Percentiles rank a stretch among this genome's conserved stretches.
Evolutionary conservation across 2,329 filamentous ascomycete genomes (phyloP).

Genomic region (Chaetomium sp.): DNA sequence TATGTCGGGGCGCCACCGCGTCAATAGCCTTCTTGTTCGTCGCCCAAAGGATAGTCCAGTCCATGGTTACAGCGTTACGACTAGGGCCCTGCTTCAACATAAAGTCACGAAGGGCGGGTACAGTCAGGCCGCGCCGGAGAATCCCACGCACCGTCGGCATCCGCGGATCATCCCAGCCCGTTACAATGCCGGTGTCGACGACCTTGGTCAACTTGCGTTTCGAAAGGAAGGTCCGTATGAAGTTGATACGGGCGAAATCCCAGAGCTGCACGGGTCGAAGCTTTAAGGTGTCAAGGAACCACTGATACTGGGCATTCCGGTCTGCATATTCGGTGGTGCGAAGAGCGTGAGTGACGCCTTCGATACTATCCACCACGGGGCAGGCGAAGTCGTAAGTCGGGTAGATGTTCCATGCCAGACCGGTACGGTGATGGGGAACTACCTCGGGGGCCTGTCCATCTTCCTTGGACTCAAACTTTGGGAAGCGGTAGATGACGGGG

Average conservation of each 20-base stretch:
- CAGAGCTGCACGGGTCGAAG: constrained; percentile 3
- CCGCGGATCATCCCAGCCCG: constrained; percentile 5
- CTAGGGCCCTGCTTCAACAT: constrained; percentile 77
- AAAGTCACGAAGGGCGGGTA: constrained; percentile 46
- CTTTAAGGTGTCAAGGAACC: background rate
- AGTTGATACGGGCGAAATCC: constrained; percentile 9
- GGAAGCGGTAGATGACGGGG: constrained; percentile 2
- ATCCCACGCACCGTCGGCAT: constrained; percentile 7
- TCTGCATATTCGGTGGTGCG: constrained; percentile 6
- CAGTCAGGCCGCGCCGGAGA: background rate
- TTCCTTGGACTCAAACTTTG: background rate
- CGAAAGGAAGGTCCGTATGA: constrained; percentile 5
- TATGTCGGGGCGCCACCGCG: constrained; percentile 64
- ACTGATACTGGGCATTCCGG: constrained; percentile 7
- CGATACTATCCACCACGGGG: constrained; percentile 5
- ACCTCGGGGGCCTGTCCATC: background rate
- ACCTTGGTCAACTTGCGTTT: constrained; percentile 6
- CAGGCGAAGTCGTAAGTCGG: constrained; percentile 6
- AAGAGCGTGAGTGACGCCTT: constrained; percentile 4
- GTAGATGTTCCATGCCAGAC: constrained; percentile 4
- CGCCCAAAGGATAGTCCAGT: constrained; percentile 68
- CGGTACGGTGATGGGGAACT: background rate
- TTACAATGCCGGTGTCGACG: constrained; percentile 2
- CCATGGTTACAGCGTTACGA: constrained; percentile 75
- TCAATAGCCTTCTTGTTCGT: constrained; percentile 68